These are phyloP conservation scores for Geranomyces michiganensis DNA, from an alignment of 192 early-diverging fungal species.

Conservation along the genomic window DNA sequence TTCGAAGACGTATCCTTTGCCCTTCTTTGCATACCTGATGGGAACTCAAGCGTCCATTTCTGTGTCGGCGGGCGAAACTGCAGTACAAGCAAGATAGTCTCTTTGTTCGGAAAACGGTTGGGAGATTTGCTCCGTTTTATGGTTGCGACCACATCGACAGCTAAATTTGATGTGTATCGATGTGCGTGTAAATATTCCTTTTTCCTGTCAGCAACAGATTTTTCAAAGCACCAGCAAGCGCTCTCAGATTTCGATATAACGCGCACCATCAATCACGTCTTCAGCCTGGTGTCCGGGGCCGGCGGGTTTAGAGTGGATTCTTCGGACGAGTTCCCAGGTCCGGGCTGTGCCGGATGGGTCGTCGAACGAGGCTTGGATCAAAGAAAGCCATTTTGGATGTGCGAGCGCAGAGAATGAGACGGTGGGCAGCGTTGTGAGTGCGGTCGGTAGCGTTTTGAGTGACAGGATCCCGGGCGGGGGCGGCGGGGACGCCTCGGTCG, in stretches of 20 bases:
- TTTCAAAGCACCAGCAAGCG: too few relatives aligned
- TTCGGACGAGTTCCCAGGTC: slow-evolving; percentile 4
- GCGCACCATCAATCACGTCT: slow-evolving; percentile 20
- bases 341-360: slow-evolving; percentile 3
- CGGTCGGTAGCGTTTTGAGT: neutral
- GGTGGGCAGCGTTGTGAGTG: neutral
- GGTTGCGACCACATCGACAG: slow-evolving; percentile 31
- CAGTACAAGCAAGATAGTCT: slow-evolving; percentile 27
- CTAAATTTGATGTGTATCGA: slow-evolving; percentile 2
- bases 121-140: neutral
- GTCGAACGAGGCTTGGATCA: slow-evolving; percentile 4
- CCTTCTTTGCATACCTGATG: slow-evolving; percentile 5
- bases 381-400: neutral
- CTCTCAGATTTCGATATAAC: too few relatives aligned
- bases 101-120: neutral
- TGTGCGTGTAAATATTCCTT: neutral
- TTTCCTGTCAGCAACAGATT: neutral
- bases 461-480: slow-evolving; percentile 2
- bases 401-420: neutral
- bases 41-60: slow-evolving; percentile 38
- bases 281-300: neutral
- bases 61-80: slow-evolving; percentile 33
- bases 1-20: too few relatives aligned
- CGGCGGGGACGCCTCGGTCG: neutral
- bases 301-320: neutral